Evolutionary conservation across 2,329 filamentous ascomycete genomes (phyloP).

Genomic region (Beauveria caledonica): DNA sequence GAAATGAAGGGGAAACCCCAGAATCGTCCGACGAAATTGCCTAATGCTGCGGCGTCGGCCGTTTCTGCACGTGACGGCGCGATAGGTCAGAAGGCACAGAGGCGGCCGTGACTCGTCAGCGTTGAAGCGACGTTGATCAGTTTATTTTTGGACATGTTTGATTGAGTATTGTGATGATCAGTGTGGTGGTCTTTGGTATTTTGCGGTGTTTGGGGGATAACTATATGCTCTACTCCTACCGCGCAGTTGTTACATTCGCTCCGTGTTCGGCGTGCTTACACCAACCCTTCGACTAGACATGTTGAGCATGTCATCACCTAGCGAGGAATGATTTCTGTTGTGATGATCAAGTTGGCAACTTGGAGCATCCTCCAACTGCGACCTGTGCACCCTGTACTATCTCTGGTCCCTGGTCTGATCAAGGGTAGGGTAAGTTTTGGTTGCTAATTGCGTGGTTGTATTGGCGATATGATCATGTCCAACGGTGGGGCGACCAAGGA

Average conservation of each 20-base stretch:
- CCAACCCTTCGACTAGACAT: no score
- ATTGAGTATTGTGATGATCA: background rate
- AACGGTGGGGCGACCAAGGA: background rate
- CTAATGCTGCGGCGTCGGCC: constrained; percentile 4
- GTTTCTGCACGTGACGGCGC: constrained; percentile 9
- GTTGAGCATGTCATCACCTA: no score
- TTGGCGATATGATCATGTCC: background rate
- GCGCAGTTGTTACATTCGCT: no score
- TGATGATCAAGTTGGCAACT: no score
- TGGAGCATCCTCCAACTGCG: no score
- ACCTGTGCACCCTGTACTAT: no score
- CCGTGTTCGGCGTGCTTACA: no score
- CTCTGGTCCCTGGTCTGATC: background rate
- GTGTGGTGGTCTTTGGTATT: no score
- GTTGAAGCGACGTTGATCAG: background rate
- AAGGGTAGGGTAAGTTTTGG: constrained; percentile 1
- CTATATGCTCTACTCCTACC: background rate
- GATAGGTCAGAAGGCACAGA: constrained; percentile 2
- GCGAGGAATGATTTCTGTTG: no score
- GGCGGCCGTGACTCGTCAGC: background rate
- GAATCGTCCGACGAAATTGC: background rate
- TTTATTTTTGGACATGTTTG: background rate
- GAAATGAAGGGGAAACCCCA: background rate
- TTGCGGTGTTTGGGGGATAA: background rate
- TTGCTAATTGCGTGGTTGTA: background rate